Evolutionary conservation across 352 stramenopile genomes (phyloP), one percentile per base, ranked within the genome.

Genomic region (Poterioochromonas sp.): DNA sequence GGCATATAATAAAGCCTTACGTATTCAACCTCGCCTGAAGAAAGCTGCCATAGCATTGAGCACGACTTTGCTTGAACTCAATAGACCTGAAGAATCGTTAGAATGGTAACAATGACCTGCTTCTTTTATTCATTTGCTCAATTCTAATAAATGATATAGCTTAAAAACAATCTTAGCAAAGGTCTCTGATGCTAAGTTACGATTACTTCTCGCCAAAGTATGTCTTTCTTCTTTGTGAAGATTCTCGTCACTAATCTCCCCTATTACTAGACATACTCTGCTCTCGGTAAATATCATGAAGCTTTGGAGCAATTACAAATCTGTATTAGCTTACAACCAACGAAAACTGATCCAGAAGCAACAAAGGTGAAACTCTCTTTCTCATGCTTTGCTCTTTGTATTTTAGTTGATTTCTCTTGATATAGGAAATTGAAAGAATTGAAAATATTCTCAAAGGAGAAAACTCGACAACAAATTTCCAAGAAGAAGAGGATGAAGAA

Each of bases 1-100:
- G 41, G 62, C 62, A 26, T 71, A 44, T 71, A 29, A 5, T n/a
- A 71, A 44, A 71, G 15, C 62, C 8, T 29, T 71, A 41, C 11
- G 32, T 5, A 5, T 71, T 5, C 15, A 71, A 12, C 62, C 62
- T 29, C 2, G 3, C 11, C 8, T 35, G 2, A 22, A 47, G 34
- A 29, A 8, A n/a, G 62, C 62, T 11, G 39, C 62, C 11, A 22
- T 43, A 20, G 32, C 18, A 1, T 15, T 71, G n/a, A n/a, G 18
- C 11, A 11, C 15, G 32, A 15, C 62, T 3, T 43, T 47, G 5
- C 15, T 44, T 22, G 8, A 8, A 20, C 62, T 35, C 11, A n/a
- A n/a, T 40, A 41, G 41, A 15, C n/a, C 26, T 29, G 34, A 41
- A 26, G 62, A 71, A 47, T 8, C 62, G 1, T 5, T 47, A 12